Evolutionary conservation across 2,329 filamentous ascomycete genomes (phyloP), one percentile per base, ranked within the genome.

Genomic region (Mycocentrospora acerina): DNA sequence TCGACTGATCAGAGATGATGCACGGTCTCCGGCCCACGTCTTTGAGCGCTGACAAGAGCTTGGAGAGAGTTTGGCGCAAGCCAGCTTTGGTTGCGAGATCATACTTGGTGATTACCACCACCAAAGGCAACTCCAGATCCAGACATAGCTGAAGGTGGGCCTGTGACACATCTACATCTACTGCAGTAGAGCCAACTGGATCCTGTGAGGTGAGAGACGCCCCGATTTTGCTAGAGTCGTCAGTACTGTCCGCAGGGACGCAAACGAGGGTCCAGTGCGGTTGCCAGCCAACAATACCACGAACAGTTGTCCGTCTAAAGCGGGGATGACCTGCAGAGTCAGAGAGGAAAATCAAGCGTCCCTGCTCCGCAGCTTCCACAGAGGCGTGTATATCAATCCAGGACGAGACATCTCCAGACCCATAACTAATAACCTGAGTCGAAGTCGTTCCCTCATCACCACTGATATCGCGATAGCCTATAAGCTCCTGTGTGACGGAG

Each of bases 351-450:
- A 93, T 88, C 3, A 98, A 70, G 14, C 90, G 83, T 3, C 85
- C 88, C 42, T 77, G 71, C 40, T 83, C 80, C 2, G 88, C 81
- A 28, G 82, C 70, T 44, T 84, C 81, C 1, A 88, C 81, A 32
- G 83, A 80, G 25, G 87, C 84, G 64, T 98, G 93, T 35, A 97
- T 93, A 62, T 96, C 91, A 36, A 88, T 83, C 93, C 93, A 98
- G 1, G 90, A 90, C 42, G 89, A 87, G 31, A 96, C 84, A 60
- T 95, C 89, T 11, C 83, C 84, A 43, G 86, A 85, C 3, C 87
- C 84, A 63, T 94, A 97, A 62, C 95, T 97, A 57, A 95, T 75
- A 26, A 93, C 71, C 13, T 74, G 64, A 12, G 54, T 56, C 1
- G 49, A 44, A 12, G 43, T 41, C 10, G 38, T 36, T 7, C 40